phyloP scores from a whole-genome alignment of 2,329 filamentous ascomycete genomes.

The Microdochium nivale region DNA sequence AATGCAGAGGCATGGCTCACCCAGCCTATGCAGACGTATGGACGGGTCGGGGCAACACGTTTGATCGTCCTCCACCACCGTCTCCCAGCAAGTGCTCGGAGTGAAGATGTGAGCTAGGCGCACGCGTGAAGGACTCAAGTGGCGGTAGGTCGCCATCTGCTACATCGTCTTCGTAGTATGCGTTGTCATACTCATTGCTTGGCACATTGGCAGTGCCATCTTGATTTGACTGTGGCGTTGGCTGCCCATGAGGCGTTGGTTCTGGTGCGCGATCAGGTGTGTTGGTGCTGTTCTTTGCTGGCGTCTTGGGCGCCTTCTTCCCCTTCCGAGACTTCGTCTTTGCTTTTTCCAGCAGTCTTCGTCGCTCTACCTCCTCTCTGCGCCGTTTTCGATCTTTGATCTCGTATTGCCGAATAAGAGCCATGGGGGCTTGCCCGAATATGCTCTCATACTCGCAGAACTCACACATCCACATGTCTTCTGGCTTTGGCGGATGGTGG shows the following conservation, averaged over 20 bases:
- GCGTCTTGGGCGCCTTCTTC: slow-evolving; percentile 69
- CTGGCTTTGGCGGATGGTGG: slow-evolving; percentile 58
- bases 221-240: slow-evolving; percentile 1
- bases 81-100: background rate
- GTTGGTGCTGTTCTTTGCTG: slow-evolving; percentile 33
- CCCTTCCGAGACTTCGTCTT: slow-evolving; percentile 89
- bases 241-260: background rate
- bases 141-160: slow-evolving; percentile 16
- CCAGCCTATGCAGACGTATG: background rate
- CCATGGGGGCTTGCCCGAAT: slow-evolving; percentile 77
- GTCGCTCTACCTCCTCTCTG: slow-evolving; percentile 78
- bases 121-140: slow-evolving; percentile 1
- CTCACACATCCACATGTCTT: slow-evolving; percentile 91
- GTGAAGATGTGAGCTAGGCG: background rate
- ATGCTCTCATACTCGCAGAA: slow-evolving; percentile 98
- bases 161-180: slow-evolving; percentile 26
- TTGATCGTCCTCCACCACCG: background rate
- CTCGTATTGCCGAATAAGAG: slow-evolving; percentile 85
- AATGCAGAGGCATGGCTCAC: background rate
- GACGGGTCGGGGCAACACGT: background rate
- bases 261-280: slow-evolving; percentile 12
- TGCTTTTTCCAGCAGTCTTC: slow-evolving; percentile 78
- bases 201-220: slow-evolving; percentile 12
- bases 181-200: slow-evolving; percentile 24
- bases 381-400: slow-evolving; percentile 84